A percentile compares a stretch with the other conserved stretches of the same genome.
These are phyloP conservation scores for Globisporangium polare DNA, from an alignment of 352 stramenopile species.

Conservation along the genomic window DNA sequence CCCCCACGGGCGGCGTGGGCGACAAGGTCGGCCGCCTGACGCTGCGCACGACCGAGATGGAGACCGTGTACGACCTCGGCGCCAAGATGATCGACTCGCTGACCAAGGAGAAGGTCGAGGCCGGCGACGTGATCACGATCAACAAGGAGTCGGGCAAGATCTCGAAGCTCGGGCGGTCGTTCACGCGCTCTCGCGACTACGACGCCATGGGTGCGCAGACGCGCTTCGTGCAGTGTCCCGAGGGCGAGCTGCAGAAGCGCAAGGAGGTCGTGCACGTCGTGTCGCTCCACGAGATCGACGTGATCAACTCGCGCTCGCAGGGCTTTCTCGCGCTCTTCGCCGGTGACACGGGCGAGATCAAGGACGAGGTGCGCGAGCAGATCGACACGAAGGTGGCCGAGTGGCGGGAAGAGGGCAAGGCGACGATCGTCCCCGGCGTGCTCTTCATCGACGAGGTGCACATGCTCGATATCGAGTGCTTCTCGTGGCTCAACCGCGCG, in stretches of 20 bases:
- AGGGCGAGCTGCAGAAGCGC: conserved; percentile 98
- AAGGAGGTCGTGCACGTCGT: conserved; percentile 98
- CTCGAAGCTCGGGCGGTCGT: conserved; percentile 96
- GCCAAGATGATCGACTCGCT: conserved; percentile 99
- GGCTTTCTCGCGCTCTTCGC: conserved; percentile 99
- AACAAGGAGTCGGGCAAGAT: conserved; percentile 99
- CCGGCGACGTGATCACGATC: conserved; percentile 99
- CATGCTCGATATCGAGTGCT: conserved; percentile 99
- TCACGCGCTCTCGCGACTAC: conserved; percentile 97
- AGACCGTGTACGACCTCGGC: conserved; percentile 99
- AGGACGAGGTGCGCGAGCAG: conserved; percentile 97
- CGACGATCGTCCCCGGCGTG: conserved; percentile 97
- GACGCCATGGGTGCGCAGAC: conserved; percentile 96
- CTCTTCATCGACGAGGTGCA: conserved; percentile 99
- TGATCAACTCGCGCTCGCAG: conserved; percentile 99
- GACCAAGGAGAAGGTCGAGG: conserved; percentile 98
- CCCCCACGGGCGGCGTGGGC: conserved; percentile 61
- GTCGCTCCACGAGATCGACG: conserved; percentile 98
- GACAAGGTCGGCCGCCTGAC: conserved; percentile 93
- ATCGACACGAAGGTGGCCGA: conserved; percentile 98
- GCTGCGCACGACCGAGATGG: conserved; percentile 99
- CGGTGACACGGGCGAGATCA: conserved; percentile 99
- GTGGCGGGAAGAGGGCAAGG: conserved; percentile 95
- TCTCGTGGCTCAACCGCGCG: conserved; percentile 98
- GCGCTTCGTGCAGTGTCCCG: conserved; percentile 84